Evolutionary conservation across 257 asterid genomes (phyloP), one percentile per base, ranked within the genome.

Genomic region (Nicotiana attenuata): DNA sequence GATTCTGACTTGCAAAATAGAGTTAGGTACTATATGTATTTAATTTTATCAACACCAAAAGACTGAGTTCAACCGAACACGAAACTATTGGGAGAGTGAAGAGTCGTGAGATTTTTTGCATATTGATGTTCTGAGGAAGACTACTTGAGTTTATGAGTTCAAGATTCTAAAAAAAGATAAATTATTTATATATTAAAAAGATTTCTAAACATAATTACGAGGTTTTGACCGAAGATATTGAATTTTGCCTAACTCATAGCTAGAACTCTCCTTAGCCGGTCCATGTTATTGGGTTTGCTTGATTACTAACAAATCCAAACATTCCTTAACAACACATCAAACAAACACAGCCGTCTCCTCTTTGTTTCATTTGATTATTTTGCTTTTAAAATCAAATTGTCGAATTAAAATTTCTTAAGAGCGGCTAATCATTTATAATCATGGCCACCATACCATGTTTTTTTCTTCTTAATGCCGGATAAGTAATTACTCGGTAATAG

Each of bases 311-410:
- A 65, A 80, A 64, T 68, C 86, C 87, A 87, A 88, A 79, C 81
- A 80, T 81, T 90, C 80, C 81, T 76, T 38, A 65, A 82, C 87
- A 81, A 35, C 78, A 38, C 8, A 88, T 87, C 84, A 89, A 80
- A 89, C 94, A 88, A 91, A 78, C 3, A 80, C 14, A 84, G 91
- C 92, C 93, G 92, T 68, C 89, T 83, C 1, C 16, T 10, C 41
- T 16, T 75, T 61, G 76, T 64, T 73, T 71, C 67, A 71, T 61
- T 17, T 73, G 84, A 38, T 68, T 17, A 55, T 22, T 41, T 38
- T 15, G 53, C 5, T 50, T 81, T 81, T 73, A 22, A 13, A 71
- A 78, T 60, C 24, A 14, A 60, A 22, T 61, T 38, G 9, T 64
- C 14, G 3, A 41, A 79, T 78, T 78, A 24, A 73, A 5, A 31